Base-by-base conservation (phyloP, 2,329 filamentous ascomycete genomes). In the Hymenoscyphus linearis region DNA sequence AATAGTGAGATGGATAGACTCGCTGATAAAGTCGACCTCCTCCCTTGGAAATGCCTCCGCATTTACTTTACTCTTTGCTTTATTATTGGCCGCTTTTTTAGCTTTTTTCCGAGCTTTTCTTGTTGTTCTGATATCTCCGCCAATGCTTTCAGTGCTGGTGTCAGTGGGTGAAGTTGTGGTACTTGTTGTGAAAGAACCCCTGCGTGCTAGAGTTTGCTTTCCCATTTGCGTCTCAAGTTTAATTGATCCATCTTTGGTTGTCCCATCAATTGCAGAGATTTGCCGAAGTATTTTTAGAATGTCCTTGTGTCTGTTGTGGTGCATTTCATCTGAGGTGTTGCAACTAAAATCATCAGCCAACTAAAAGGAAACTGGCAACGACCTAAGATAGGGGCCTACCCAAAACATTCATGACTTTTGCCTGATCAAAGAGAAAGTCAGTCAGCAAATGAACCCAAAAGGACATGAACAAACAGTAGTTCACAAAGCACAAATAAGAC, bases 281-380 rank as follows among this genome's bases (percentile, higher is more conserved):
- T 70, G 62, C 18, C 70, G 61, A 14, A 71, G 57, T 9, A 72
- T 57, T 18, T 35, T 63, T 10, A 72, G 61, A 14, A 73, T 73
- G n/a, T 69, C 67, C 27, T 70, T 72, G 58, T 73, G 71, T 5
- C 71, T 59, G 25, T 59, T 65, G 52, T 72, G 65, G 57, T 73
- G 71, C 67, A 71, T 63, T 57, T 72, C 70, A 50, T 73, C 71
- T 4, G 70, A 66, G 12, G 65, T 64, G 26, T 68, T 70, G 52
- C 71, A 73, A 53, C 9, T 3, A 52, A 55, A 52, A 57, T 66
- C 52, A 68, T 64, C 40, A 22, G 3, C 25, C 18, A 47, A 55
- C n/a, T 25, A 4, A 31, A 18, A n/a, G 7, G 44, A 13, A 12
- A 16, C 27, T 25, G 27, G 4, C 31, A 31, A 31, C 10, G 31